These are phyloP conservation scores for Curvularia lunata DNA, from an alignment of 2,329 filamentous ascomycete genomes.

Conservation along the genomic window DNA sequence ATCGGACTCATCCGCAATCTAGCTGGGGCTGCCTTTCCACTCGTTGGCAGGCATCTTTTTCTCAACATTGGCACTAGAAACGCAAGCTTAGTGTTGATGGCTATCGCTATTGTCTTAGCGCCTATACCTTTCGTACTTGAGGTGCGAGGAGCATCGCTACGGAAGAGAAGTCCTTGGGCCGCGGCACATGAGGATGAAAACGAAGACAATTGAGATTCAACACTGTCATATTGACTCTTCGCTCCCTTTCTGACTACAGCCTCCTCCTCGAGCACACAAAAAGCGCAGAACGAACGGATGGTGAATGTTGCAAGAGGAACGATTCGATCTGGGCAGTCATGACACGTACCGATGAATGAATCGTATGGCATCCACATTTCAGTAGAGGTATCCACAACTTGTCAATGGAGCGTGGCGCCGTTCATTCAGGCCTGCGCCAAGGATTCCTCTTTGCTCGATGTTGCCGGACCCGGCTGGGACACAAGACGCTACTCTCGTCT, in stretches of 20 bases:
- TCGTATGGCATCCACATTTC: background rate
- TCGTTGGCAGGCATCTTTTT: constrained; percentile 42
- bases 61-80: constrained; percentile 38
- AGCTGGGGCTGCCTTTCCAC: constrained; percentile 45
- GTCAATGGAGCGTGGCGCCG: background rate
- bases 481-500: background rate
- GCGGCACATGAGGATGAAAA: constrained; percentile 46
- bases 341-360: background rate
- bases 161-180: constrained; percentile 50
- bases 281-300: background rate
- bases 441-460: background rate
- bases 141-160: constrained; percentile 42
- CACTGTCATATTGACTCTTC: background rate
- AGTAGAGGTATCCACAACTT: background rate
- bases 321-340: background rate
- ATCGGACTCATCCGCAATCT: constrained; percentile 50
- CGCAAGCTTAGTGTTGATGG: constrained; percentile 40
- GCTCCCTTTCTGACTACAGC: too few relatives aligned
- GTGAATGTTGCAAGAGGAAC: background rate
- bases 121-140: constrained; percentile 47
- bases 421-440: background rate
- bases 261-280: background rate
- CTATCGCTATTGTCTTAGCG: constrained; percentile 36
- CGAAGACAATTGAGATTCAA: background rate
- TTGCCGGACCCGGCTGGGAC: background rate